A percentile compares a stretch with the other conserved stretches of the same genome.
Conservation (phyloP, 2,329 filamentous ascomycete species). For the Pseudogymnoascus sp. region DNA sequence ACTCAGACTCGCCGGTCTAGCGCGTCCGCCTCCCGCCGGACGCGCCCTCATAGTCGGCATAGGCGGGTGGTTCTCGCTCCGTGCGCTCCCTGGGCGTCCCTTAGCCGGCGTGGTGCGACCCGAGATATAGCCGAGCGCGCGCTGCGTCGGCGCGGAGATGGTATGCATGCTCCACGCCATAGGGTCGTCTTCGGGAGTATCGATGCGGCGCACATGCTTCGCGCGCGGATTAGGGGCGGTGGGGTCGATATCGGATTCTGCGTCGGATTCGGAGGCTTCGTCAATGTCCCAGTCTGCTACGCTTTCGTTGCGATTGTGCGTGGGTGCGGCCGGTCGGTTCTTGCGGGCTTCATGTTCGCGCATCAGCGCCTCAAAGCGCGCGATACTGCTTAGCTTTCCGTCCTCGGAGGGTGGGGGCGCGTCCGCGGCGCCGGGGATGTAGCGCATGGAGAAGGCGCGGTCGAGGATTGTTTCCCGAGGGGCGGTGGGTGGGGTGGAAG, state of each 20-base stretch:
- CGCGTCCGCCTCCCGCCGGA: neutral
- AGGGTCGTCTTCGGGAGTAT: conserved; percentile 27
- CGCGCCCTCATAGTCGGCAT: neutral
- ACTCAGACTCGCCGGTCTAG: neutral
- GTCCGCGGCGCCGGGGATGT: conserved; percentile 53
- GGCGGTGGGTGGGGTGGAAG: conserved; percentile 37
- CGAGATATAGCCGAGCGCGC: conserved; percentile 17
- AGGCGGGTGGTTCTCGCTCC: neutral
- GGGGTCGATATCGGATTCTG: neutral
- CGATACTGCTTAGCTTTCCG: conserved; percentile 57
- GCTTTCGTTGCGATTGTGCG: neutral
- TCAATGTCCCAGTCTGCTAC: neutral
- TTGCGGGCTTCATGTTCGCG: conserved; percentile 47
- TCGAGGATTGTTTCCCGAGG: conserved; percentile 62
- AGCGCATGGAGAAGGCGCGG: conserved; percentile 56
- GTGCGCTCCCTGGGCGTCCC: neutral
- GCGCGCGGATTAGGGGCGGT: neutral
- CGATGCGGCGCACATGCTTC: neutral
- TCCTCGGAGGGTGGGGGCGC: conserved; percentile 40
- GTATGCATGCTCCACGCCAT: neutral
- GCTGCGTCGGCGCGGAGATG: conserved; percentile 14
- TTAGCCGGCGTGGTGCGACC: conserved; percentile 10
- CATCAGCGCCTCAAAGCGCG: conserved; percentile 61
- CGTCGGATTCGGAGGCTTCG: neutral
- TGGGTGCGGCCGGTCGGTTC: conserved; percentile 20